Conservation (phyloP, 768 basidiomycete species). For the Collybia nuda region DNA sequence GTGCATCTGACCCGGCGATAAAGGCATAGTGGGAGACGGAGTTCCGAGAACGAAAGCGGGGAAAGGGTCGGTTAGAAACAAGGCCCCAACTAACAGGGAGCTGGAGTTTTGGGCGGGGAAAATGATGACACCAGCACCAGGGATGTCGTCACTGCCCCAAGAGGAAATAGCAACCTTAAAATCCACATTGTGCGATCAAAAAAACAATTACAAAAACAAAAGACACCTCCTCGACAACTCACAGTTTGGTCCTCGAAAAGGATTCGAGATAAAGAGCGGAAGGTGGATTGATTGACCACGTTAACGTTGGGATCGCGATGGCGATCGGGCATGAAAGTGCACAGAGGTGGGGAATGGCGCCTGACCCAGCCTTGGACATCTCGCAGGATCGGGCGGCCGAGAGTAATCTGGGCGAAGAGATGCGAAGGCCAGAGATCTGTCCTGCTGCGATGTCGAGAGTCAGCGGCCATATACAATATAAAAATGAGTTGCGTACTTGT, state of each 20-base stretch:
- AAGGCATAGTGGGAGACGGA: slow-evolving; percentile 26
- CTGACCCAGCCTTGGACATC: slow-evolving; percentile 55
- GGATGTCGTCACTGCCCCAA: slow-evolving; percentile 47
- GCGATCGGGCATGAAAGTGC: slow-evolving; percentile 65
- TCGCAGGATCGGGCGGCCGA: slow-evolving; percentile 38
- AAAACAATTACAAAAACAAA: background rate
- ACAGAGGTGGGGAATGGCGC: slow-evolving; percentile 45
- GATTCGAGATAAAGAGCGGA: slow-evolving; percentile 52
- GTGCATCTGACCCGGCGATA: slow-evolving; percentile 27
- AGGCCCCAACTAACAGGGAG: slow-evolving; percentile 48
- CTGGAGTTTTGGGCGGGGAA: slow-evolving; percentile 52
- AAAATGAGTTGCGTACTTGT: slow-evolving; percentile 49
- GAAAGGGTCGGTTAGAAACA: slow-evolving; percentile 47
- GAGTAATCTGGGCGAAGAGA: slow-evolving; percentile 42
- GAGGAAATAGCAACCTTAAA: slow-evolving; percentile 50
- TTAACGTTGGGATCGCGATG: slow-evolving; percentile 48
- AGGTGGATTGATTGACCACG: slow-evolving; percentile 51
- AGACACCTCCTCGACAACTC: too few species aligned
- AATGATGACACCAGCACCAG: slow-evolving; percentile 52
- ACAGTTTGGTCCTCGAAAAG: slow-evolving; percentile 55
- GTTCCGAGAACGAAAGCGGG: slow-evolving; percentile 41
- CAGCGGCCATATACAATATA: slow-evolving; percentile 17
- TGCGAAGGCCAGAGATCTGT: slow-evolving; percentile 56
- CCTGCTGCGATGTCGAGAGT: slow-evolving; percentile 37
- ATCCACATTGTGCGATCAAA: background rate